phyloP scores from a whole-genome alignment of 1,284 basidiomycete genomes.

The Athelia sp. region DNA sequence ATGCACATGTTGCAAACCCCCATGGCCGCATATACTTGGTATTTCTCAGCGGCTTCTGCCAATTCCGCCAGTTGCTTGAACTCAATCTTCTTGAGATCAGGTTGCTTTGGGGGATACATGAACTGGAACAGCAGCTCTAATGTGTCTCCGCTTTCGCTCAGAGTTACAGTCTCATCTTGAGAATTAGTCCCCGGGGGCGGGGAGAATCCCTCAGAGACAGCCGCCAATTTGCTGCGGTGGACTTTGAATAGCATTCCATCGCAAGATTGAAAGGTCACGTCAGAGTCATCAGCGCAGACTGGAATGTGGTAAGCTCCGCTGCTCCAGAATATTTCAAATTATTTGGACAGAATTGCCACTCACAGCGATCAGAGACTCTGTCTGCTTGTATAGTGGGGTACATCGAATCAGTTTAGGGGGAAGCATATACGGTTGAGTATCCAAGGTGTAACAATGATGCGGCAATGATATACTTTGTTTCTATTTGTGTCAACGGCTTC shows the following conservation, averaged over 20 bases:
- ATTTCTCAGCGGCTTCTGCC: conserved; percentile 15
- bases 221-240: not conserved
- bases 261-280: not conserved
- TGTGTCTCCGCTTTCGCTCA: conserved; percentile 8
- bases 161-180: conserved; percentile 6
- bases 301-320: conserved; percentile 1
- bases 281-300: not conserved
- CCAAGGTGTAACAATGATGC: too few species aligned
- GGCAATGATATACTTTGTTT: too few species aligned
- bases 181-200: not conserved
- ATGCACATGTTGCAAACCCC: conserved; percentile 4
- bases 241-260: not conserved
- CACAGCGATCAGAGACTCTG: too few species aligned
- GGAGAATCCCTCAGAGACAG: not conserved
- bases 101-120: conserved; percentile 11
- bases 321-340: too few species aligned
- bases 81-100: conserved; percentile 4
- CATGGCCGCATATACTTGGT: conserved; percentile 12
- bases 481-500: too few species aligned
- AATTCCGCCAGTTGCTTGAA: conserved; percentile 5
- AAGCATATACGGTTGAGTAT: too few species aligned
- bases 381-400: too few species aligned
- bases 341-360: too few species aligned
- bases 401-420: too few species aligned
- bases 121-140: conserved; percentile 13